Base-by-base conservation (phyloP, 306 rosid genomes). In the Vicia faba region DNA sequence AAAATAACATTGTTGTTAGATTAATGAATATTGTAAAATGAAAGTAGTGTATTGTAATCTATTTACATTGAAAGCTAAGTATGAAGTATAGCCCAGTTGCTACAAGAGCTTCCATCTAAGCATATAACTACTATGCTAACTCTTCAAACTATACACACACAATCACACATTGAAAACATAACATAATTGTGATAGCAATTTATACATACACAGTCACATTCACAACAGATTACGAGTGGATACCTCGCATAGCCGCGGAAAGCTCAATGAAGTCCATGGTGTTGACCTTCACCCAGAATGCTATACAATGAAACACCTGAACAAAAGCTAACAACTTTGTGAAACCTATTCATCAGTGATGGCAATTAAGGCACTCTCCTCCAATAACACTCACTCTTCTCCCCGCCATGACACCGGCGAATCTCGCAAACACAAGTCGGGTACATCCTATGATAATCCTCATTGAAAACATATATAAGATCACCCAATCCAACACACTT, bases 341-440 rank as follows among this genome's bases (percentile, higher is more conserved):
- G n/a, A n/a, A n/a, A n/a, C n/a, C n/a, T n/a, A n/a, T n/a, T n/a
- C n/a, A n/a, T n/a, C n/a, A n/a, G n/a, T n/a, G n/a, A n/a, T n/a
- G n/a, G n/a, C n/a, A n/a, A n/a, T n/a, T n/a, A n/a, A 0, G 96
- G 97, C 25, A 88, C 71, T 61, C 85, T 80, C 80, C 83, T 82
- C 97, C 97, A 89, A 28, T 57, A 58, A 68, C 90, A 87, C 36
- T 44, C 54, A 15, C 83, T 85, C 62, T 78, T 72, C 64, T 49
- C 78, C 9, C 15, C 78, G 55, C 58, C 31, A 19, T 15, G 35
- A 4, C 35, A 9, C 11, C 15, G 0, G 2, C 10, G 60, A 61
- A 91, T 82, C 78, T 91, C 90, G 38, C 96, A 89, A 28, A 91
- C 78, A 67, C 96, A 91, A 66, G 92, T 88, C 0, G 96, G 96